phyloP scores from a whole-genome alignment of 2,329 filamentous ascomycete species.

The Achaetomium macrosporum region DNA sequence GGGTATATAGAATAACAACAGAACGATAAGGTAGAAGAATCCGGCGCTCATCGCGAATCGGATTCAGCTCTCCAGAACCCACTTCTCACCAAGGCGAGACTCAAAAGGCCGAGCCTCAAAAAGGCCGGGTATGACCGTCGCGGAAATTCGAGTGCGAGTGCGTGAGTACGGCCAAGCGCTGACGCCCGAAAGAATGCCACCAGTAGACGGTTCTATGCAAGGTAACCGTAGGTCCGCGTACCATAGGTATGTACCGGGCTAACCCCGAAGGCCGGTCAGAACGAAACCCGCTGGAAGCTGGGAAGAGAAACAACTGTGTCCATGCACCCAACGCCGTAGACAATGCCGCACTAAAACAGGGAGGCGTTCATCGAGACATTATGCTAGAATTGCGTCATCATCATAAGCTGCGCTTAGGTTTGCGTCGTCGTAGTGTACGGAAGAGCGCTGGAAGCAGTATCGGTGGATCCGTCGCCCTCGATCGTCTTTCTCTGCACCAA shows the following conservation, averaged over 20 bases:
- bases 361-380: constrained; percentile 29
- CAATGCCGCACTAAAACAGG: constrained; percentile 25
- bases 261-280: constrained; percentile 13
- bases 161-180: too few species aligned
- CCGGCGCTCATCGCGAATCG: constrained; percentile 27
- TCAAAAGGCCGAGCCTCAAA: not conserved
- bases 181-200: too few species aligned
- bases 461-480: constrained; percentile 73
- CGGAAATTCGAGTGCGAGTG: too few species aligned
- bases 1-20: constrained; percentile 39
- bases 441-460: constrained; percentile 48
- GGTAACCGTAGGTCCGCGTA: not conserved
- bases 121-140: not conserved
- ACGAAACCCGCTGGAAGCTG: constrained; percentile 10
- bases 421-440: constrained; percentile 26
- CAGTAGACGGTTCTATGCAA: not conserved
- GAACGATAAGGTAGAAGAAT: constrained; percentile 29
- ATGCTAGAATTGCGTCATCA: constrained; percentile 26
- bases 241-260: not conserved
- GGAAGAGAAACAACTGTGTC: constrained; percentile 22
- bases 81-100: not conserved
- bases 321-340: constrained; percentile 27
- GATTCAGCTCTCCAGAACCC: not conserved
- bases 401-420: constrained; percentile 21
- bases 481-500: constrained; percentile 70